Conservation (phyloP, 2,329 filamentous ascomycete genomes). For the Neofusicoccum laricinum region DNA sequence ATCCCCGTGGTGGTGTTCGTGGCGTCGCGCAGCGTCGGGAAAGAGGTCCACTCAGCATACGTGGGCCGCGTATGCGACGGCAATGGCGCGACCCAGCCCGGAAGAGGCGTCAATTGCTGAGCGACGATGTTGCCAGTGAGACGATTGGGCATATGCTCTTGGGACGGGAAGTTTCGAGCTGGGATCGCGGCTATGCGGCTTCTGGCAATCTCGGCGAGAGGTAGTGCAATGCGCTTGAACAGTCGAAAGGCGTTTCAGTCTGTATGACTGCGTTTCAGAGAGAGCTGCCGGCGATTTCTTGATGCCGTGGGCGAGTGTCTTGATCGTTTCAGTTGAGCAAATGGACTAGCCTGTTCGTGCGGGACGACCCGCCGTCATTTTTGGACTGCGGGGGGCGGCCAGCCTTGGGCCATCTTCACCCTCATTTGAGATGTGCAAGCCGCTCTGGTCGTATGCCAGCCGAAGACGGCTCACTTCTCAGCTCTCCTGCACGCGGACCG, state of each 20-base stretch:
- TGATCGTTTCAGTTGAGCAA: slow-evolving; percentile 1
- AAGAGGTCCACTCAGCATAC: slow-evolving; percentile 31
- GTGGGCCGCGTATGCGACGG: slow-evolving; percentile 17
- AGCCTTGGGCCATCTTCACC: too few relatives aligned
- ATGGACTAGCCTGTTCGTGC: not conserved
- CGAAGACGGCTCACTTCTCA: not conserved
- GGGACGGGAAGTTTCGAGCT: not conserved
- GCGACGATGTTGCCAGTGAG: slow-evolving; percentile 22
- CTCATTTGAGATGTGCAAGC: too few relatives aligned
- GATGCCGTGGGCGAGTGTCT: not conserved
- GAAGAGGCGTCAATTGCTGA: slow-evolving; percentile 29
- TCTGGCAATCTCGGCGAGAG: not conserved
- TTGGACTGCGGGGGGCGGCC: not conserved
- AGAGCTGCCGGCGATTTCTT: not conserved
- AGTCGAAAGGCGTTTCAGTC: not conserved
- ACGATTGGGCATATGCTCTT: slow-evolving; percentile 2
- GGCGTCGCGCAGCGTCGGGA: slow-evolving; percentile 25
- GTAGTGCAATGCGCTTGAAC: not conserved
- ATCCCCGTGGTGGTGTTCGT: slow-evolving; percentile 29
- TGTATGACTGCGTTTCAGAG: not conserved
- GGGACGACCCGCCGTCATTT: slow-evolving; percentile 9
- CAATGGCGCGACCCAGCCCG: slow-evolving; percentile 28
- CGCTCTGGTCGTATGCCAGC: not conserved
- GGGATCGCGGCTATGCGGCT: not conserved
- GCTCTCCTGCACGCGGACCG: slow-evolving; percentile 1